A percentile compares a stretch with the other conserved stretches of the same genome.
phyloP scores from a whole-genome alignment of 257 asterid genomes.

The Penstemon newberryi region DNA sequence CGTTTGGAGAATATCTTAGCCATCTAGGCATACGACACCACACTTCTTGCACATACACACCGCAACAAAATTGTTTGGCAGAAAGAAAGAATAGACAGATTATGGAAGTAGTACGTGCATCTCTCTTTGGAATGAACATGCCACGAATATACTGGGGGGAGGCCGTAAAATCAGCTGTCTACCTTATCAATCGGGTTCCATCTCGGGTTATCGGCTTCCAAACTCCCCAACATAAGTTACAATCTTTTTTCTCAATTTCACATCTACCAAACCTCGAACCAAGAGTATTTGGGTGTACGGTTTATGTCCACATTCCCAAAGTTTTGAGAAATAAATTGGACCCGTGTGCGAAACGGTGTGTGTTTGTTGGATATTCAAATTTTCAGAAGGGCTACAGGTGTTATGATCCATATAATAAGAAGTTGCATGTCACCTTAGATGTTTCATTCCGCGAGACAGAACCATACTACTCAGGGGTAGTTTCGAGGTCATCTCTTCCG shows the following conservation, averaged over 20 bases:
- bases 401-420: constrained; percentile 15
- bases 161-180: constrained; percentile 8
- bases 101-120: neutral
- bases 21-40: constrained; percentile 17
- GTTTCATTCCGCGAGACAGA: neutral
- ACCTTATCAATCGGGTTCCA: constrained; percentile 13
- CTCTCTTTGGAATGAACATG: constrained; percentile 18
- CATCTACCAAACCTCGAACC: constrained; percentile 20
- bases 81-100: neutral
- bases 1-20: neutral
- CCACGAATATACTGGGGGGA: constrained; percentile 19
- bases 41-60: neutral
- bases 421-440: neutral
- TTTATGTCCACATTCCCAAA: constrained; percentile 22
- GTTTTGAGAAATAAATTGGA: constrained; percentile 1
- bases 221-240: constrained; percentile 22
- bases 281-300: constrained; percentile 19
- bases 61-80: neutral
- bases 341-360: constrained; percentile 5
- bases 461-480: neutral
- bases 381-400: constrained; percentile 25
- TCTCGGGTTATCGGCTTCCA: constrained; percentile 14
- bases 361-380: constrained; percentile 24
- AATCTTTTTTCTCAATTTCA: neutral
- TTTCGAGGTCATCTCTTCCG: neutral